These are phyloP conservation scores for Pestalotiopsis sp. DNA, from an alignment of 2,329 filamentous ascomycete species.

Conservation along the genomic window DNA sequence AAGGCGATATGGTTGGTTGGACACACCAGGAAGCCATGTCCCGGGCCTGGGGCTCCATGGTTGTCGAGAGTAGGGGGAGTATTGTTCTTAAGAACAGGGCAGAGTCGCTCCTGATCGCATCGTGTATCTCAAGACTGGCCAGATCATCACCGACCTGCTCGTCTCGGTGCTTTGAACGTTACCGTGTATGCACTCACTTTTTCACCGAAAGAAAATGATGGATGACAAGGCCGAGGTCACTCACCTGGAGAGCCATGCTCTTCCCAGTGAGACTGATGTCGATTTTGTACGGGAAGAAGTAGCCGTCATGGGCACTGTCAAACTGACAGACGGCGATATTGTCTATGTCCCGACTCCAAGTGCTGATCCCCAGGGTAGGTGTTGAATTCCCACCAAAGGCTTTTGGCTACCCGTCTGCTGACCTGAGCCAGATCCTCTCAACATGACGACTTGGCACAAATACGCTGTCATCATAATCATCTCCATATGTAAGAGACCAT, in stretches of 20 bases:
- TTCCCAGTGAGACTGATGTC: not conserved
- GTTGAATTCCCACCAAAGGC: not conserved
- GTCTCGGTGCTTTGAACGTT: not conserved
- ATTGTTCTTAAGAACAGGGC: not conserved
- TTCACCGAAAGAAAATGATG: not conserved
- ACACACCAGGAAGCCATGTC: not conserved
- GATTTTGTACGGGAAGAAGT: not conserved
- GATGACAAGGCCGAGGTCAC: not conserved
- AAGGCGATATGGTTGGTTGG: not conserved
- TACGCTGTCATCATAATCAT: conserved; percentile 26
- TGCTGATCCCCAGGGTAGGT: conserved; percentile 30
- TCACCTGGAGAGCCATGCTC: not conserved
- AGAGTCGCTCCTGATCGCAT: not conserved
- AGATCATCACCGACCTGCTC: not conserved
- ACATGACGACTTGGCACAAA: conserved; percentile 31
- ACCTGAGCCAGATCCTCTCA: conserved; percentile 28
- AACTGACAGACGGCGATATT: conserved; percentile 32
- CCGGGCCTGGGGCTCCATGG: not conserved
- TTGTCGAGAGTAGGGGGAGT: not conserved
- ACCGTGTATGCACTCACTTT: not conserved
- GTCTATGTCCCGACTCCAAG: conserved; percentile 37
- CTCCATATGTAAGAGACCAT: conserved; percentile 24
- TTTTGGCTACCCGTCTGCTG: not conserved
- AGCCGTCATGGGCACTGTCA: conserved; percentile 21
- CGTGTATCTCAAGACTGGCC: not conserved